A percentile compares a stretch with the other conserved stretches of the same genome.
Conservation (phyloP, 106 monocot species). For the Dioscorea alata region DNA sequence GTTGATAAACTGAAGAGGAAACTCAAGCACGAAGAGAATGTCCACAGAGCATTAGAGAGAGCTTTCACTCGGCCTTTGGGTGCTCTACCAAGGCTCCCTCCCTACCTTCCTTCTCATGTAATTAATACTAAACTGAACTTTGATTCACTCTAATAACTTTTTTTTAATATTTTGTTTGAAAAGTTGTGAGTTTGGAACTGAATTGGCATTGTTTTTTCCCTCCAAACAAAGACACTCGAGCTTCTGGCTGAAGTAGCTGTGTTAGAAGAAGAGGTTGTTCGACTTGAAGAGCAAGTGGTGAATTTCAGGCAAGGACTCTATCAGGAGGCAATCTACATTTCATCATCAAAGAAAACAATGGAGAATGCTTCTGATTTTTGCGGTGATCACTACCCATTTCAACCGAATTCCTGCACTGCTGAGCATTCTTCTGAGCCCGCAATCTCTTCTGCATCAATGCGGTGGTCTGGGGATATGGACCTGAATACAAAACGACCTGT, state of each 20-base stretch:
- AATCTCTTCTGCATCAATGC: background rate
- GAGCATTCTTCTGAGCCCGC: background rate
- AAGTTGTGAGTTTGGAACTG: constrained; percentile 1
- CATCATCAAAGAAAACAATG: constrained; percentile 41
- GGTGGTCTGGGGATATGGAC: constrained; percentile 6
- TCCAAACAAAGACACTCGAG: constrained; percentile 60
- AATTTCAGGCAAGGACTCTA: constrained; percentile 78
- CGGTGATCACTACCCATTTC: constrained; percentile 5
- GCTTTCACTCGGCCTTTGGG: constrained; percentile 83
- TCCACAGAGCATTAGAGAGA: constrained; percentile 84
- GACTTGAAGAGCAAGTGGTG: constrained; percentile 93
- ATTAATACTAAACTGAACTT: background rate
- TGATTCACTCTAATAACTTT: background rate
- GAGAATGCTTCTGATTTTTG: constrained; percentile 21
- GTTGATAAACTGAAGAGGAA: constrained; percentile 87
- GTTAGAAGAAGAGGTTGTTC: constrained; percentile 85
- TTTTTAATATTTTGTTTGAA: background rate
- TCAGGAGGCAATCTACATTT: constrained; percentile 70
- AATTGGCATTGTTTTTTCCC: constrained; percentile 6
- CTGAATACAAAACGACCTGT: constrained; percentile 10
- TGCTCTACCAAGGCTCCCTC: constrained; percentile 83
- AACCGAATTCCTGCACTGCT: too few relatives aligned
- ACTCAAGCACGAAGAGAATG: constrained; percentile 84
- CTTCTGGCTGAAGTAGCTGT: constrained; percentile 96
- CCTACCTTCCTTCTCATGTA: constrained; percentile 79